Evolutionary conservation across 164 flowering plant species (phyloP).

Genomic region (Aristolochia fimbriata): DNA sequence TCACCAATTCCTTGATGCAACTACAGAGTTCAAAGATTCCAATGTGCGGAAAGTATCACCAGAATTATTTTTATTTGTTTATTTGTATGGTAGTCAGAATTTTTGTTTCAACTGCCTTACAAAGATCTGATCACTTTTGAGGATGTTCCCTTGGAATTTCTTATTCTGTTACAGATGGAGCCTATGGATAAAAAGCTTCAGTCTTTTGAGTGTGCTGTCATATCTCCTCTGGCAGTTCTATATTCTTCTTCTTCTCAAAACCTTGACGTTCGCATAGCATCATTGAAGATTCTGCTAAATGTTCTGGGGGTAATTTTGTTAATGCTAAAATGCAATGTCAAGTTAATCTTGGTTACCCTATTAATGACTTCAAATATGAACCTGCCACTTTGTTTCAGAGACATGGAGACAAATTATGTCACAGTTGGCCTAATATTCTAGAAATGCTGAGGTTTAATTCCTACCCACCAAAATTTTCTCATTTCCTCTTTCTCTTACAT

Average conservation of each 20-base stretch:
- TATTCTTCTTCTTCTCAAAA: slow-evolving; percentile 48
- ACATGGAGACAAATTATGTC: slow-evolving; percentile 77
- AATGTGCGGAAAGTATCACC: no score
- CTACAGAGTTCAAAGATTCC: no score
- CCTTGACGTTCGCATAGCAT: slow-evolving; percentile 66
- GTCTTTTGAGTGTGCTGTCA: slow-evolving; percentile 70
- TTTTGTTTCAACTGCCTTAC: no score
- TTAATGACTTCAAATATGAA: background rate
- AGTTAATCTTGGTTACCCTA: background rate
- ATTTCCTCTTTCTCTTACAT: background rate
- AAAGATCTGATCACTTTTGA: no score
- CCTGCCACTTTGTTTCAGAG: slow-evolving; percentile 33
- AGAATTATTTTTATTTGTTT: no score
- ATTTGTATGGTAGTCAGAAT: no score
- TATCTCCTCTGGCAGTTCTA: slow-evolving; percentile 65
- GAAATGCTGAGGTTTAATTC: slow-evolving; percentile 73
- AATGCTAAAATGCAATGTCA: background rate
- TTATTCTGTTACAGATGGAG: slow-evolving; percentile 22
- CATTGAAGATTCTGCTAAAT: slow-evolving; percentile 92
- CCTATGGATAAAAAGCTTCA: slow-evolving; percentile 21
- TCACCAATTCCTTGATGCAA: slow-evolving; percentile 39
- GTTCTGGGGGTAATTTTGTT: slow-evolving; percentile 68
- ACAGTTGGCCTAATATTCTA: slow-evolving; percentile 89
- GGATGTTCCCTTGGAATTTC: background rate
- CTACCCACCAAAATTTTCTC: background rate